Percentiles rank a stretch among this genome's conserved stretches.
phyloP scores from a whole-genome alignment of 176 grass and related monocot species.

The Eragrostis curvula region DNA sequence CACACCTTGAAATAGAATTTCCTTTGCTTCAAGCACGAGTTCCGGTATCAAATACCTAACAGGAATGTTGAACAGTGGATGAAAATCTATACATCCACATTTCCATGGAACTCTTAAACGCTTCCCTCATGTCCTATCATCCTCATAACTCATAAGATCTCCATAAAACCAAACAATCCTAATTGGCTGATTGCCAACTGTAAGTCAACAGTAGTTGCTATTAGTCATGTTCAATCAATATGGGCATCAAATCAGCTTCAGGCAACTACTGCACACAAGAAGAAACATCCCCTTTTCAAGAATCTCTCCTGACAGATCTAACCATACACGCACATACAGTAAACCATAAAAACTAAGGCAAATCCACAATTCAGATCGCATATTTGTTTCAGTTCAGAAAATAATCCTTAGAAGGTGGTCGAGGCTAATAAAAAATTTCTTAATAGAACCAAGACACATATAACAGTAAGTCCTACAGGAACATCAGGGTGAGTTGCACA shows the following conservation, averaged over 20 bases:
- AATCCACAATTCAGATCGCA: not conserved
- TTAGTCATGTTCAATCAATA: not conserved
- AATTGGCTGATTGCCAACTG: not conserved
- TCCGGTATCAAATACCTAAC: not conserved
- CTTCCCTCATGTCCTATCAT: not conserved
- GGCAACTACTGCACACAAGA: not conserved
- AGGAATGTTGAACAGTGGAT: conserved; percentile 1
- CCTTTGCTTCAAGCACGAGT: not conserved
- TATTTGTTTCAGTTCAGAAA: not conserved
- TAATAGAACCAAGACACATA: not conserved
- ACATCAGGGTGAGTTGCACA: not conserved
- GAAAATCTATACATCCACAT: not conserved
- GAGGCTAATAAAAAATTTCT: not conserved
- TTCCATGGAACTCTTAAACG: not conserved
- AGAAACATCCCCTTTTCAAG: not conserved
- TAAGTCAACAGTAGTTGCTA: not conserved
- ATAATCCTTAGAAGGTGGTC: not conserved
- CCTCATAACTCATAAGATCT: not conserved
- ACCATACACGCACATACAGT: not conserved
- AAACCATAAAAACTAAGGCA: not conserved
- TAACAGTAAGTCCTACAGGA: not conserved
- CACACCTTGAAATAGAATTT: not conserved
- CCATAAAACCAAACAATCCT: not conserved
- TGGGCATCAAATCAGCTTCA: conserved; percentile 5
- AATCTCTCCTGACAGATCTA: not conserved